These are phyloP conservation scores for Striga asiatica DNA, from an alignment of 257 asterid species.

Conservation along the genomic window DNA sequence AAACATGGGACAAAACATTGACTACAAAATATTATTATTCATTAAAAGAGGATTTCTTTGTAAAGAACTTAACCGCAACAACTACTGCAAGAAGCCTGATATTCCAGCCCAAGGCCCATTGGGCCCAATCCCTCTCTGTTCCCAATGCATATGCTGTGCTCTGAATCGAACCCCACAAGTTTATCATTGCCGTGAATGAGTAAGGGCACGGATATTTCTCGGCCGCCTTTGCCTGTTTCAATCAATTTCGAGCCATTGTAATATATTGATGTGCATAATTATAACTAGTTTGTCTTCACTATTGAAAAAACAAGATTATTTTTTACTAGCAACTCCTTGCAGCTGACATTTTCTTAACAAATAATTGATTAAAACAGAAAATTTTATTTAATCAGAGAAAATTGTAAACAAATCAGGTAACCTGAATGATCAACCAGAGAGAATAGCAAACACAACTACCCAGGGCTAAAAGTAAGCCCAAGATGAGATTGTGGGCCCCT, in stretches of 20 bases:
- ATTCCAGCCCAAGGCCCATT: conserved; percentile 52
- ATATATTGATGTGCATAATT: too few relatives aligned
- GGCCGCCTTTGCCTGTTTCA: conserved; percentile 32
- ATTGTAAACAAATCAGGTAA: too few relatives aligned
- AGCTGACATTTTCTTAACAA: too few relatives aligned
- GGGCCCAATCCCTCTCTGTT: conserved; percentile 37
- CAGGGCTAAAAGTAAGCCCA: conserved; percentile 43
- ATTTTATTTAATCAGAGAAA: too few relatives aligned
- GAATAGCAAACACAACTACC: conserved; percentile 39
- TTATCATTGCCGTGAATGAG: conserved; percentile 46
- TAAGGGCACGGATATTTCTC: conserved; percentile 52
- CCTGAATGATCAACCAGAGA: conserved; percentile 63
- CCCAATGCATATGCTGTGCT: conserved; percentile 28
- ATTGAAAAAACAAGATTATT: too few relatives aligned
- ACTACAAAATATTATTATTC: too few relatives aligned
- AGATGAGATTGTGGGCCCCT: conserved; percentile 12
- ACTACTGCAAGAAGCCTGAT: conserved; percentile 36
- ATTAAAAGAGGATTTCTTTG: too few relatives aligned
- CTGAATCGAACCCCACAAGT: conserved; percentile 34
- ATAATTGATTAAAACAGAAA: too few relatives aligned
- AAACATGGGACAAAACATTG: too few relatives aligned
- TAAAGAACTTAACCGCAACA: conserved; percentile 30
- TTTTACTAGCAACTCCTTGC: too few relatives aligned
- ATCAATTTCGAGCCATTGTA: neutral
- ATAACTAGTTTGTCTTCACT: too few relatives aligned